These are phyloP conservation scores for Erysiphe pulchra DNA, from an alignment of 2,329 filamentous ascomycete genomes.

Conservation along the genomic window DNA sequence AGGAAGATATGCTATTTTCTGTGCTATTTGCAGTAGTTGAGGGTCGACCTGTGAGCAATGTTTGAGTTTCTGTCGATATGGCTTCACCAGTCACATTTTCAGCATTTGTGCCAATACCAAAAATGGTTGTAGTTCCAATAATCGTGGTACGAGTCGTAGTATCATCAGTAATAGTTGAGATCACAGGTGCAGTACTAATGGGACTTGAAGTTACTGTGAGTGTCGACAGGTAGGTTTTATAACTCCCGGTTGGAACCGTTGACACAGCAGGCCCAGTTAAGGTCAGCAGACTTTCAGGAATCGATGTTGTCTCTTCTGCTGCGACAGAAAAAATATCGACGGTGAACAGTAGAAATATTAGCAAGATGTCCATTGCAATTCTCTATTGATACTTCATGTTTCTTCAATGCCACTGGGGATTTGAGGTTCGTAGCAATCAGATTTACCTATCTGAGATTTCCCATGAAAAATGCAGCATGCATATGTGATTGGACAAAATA, in stretches of 20 bases:
- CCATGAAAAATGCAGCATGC: no score
- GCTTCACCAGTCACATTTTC: conserved; percentile 10
- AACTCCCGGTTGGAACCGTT: conserved; percentile 15
- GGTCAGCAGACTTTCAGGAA: background rate
- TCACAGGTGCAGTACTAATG: conserved; percentile 8
- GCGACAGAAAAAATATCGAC: background rate
- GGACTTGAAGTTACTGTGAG: conserved; percentile 8
- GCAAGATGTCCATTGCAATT: no score
- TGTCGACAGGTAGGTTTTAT: conserved; percentile 16
- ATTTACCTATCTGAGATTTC: no score
- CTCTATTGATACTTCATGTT: no score
- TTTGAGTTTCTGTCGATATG: conserved; percentile 15
- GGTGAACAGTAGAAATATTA: no score
- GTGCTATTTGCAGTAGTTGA: conserved; percentile 18
- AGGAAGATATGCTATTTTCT: conserved; percentile 20
- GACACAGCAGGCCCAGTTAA: conserved; percentile 6
- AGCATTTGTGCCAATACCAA: conserved; percentile 5
- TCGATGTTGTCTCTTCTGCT: conserved; percentile 4
- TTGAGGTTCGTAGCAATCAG: no score
- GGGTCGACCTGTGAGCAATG: conserved; percentile 14
- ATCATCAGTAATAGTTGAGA: conserved; percentile 8
- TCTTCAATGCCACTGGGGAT: no score
- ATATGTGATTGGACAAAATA: no score
- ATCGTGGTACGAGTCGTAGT: conserved; percentile 8
- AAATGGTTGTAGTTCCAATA: conserved; percentile 10